Evolutionary conservation across 257 asterid genomes (phyloP).

Genomic region (Capsicum pubescens): DNA sequence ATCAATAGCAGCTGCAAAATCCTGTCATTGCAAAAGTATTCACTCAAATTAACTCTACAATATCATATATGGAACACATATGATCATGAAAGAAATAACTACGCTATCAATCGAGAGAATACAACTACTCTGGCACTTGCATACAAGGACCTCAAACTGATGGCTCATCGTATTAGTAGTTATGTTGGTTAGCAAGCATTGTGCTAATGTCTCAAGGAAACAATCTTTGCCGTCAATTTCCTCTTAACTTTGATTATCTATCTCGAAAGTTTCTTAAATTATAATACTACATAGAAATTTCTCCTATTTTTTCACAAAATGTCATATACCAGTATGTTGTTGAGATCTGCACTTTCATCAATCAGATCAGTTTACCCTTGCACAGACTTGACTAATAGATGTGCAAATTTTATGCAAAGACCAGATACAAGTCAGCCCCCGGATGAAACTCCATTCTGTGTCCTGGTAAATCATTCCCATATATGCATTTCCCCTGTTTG

Average conservation of each 20-base stretch:
- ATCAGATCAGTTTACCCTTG: background rate
- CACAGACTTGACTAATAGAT: background rate
- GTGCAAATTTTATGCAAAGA: background rate
- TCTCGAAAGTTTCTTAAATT: background rate
- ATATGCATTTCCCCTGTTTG: background rate
- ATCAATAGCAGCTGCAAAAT: conserved; percentile 75
- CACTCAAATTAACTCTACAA: background rate
- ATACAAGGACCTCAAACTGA: background rate
- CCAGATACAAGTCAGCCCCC: background rate
- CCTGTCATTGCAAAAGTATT: conserved; percentile 44
- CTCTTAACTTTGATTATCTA: background rate
- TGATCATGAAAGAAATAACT: background rate
- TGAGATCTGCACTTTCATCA: background rate
- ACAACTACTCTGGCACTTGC: background rate
- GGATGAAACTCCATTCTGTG: background rate
- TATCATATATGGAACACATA: background rate
- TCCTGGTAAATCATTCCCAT: background rate
- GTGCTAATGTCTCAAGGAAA: background rate
- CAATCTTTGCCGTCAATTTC: background rate
- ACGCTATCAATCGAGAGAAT: background rate
- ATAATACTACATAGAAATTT: background rate
- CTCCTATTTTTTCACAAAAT: background rate
- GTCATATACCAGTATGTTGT: background rate
- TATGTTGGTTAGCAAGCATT: background rate
- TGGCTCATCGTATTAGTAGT: background rate